phyloP scores from a whole-genome alignment of 306 rosid species.

The Vigna nakashimae region DNA sequence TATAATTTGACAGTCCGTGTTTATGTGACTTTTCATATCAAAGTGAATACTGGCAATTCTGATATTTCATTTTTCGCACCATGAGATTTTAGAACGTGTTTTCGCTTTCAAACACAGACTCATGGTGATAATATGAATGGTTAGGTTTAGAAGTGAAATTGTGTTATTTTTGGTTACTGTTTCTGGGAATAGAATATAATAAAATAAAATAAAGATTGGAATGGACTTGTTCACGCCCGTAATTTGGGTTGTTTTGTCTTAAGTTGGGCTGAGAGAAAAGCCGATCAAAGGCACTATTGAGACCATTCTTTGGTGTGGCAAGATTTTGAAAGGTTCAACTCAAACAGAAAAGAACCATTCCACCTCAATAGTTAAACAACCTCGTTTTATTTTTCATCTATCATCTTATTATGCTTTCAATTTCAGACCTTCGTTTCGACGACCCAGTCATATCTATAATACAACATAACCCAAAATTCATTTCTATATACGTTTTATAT shows the following conservation, averaged over 20 bases:
- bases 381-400: too few relatives aligned
- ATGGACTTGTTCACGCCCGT: constrained; percentile 17
- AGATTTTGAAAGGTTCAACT: constrained; percentile 40
- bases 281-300: not conserved
- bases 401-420: too few relatives aligned
- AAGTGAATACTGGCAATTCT: not conserved
- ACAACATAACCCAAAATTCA: too few relatives aligned
- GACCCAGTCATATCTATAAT: too few relatives aligned
- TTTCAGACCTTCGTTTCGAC: too few relatives aligned
- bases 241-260: not conserved
- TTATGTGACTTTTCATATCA: not conserved
- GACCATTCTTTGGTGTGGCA: constrained; percentile 34
- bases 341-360: constrained; percentile 1
- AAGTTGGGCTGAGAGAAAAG: not conserved
- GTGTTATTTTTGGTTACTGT: too few relatives aligned
- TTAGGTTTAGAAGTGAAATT: too few relatives aligned
- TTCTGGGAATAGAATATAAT: too few relatives aligned
- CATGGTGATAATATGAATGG: too few relatives aligned
- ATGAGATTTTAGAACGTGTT: not conserved
- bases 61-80: not conserved
- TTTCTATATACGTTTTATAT: too few relatives aligned
- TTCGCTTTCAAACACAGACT: not conserved
- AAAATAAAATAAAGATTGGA: not conserved
- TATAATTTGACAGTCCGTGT: not conserved
- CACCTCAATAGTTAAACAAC: not conserved